Evolutionary conservation across 371 early-diverging fungal genomes (phyloP), one percentile per base, ranked within the genome.

Genomic region (Encephalitozoon romaleae): DNA sequence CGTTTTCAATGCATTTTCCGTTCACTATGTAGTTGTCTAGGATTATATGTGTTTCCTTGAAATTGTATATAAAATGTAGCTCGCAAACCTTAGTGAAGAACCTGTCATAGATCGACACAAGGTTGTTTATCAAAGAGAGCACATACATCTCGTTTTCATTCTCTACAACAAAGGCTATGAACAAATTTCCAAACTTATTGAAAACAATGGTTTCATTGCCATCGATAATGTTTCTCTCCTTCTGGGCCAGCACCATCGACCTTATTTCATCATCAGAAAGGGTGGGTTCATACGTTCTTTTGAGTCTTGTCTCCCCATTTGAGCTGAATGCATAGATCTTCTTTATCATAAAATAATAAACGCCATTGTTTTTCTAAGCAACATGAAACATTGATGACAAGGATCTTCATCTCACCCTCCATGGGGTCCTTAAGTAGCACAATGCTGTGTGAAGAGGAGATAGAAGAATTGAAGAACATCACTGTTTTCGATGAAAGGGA

Each of bases 361-460:
- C 59, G 9, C 5, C 38, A 21, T 11, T 59, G 11, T 59, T 59
- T 59, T 34, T 59, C 34, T 47, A 59, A n/a, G 4, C 59, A 11
- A 8, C 5, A 18, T 59, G 59, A 59, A 59, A 59, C 59, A 59
- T 59, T 59, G 34, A 34, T 59, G 41, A 67, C 18, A 12, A 32
- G 63, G 25, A 53, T 71, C 38, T 34, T 8, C 30, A 9, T 3
- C 12, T 1, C 47, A 41, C 63, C 52, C 51, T 23, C 51, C 32
- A 81, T 81, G 81, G 74, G 74, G 15, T 67, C 59, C 51, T 8
- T 81, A 6, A 65, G 54, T 21, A 67, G 65, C 47, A 47, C 67
- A 52, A 65, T 69, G 34, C 47, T 82, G 12, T 72, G 70, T 28
- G 78, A 78, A 26, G 81, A 80, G 63, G 83, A 83, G 72, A 49